Evolutionary conservation across 2,329 filamentous ascomycete species (phyloP).

Genomic region (Lanzia echinophila): DNA sequence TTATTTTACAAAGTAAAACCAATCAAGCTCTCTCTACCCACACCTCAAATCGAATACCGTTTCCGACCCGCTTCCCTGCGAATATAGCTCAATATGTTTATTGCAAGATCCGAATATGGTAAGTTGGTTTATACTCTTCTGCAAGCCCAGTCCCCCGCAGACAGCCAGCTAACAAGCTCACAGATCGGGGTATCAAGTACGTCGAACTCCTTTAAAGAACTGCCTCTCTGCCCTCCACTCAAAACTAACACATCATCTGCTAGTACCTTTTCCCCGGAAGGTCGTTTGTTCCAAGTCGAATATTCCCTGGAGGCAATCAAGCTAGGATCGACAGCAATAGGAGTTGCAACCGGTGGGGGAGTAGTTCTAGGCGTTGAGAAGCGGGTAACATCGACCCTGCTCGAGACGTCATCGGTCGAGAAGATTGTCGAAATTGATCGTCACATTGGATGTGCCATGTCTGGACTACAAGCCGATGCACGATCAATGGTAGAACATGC

Average conservation of each 20-base stretch:
- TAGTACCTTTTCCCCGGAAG: conserved; percentile 99
- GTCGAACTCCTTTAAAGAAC: conserved; percentile 31
- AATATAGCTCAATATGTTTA: conserved; percentile 75
- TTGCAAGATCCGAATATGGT: conserved; percentile 99
- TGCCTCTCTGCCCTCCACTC: not conserved
- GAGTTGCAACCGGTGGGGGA: conserved; percentile 89
- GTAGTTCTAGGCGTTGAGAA: conserved; percentile 98
- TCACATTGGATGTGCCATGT: conserved; percentile 99
- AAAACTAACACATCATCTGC: conserved; percentile 13
- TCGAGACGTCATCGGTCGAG: conserved; percentile 96
- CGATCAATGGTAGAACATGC: conserved; percentile 98
- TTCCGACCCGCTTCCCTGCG: not conserved
- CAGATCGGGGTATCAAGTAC: conserved; percentile 97
- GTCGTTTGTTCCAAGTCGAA: conserved; percentile 99
- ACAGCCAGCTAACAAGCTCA: conserved; percentile 33
- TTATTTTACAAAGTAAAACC: not conserved
- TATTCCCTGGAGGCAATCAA: conserved; percentile 99
- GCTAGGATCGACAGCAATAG: conserved; percentile 96
- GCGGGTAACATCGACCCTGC: conserved; percentile 93
- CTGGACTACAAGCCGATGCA: conserved; percentile 92
- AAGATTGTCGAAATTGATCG: conserved; percentile 99
- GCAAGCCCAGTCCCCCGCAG: conserved; percentile 13
- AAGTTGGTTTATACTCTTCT: conserved; percentile 35
- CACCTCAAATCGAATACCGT: not conserved
- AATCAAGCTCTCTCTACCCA: not conserved